Percentiles rank a stretch among this genome's conserved stretches.
Evolutionary conservation across 176 grass and related monocot species (phyloP).

Genomic region (Oryza brachyantha): DNA sequence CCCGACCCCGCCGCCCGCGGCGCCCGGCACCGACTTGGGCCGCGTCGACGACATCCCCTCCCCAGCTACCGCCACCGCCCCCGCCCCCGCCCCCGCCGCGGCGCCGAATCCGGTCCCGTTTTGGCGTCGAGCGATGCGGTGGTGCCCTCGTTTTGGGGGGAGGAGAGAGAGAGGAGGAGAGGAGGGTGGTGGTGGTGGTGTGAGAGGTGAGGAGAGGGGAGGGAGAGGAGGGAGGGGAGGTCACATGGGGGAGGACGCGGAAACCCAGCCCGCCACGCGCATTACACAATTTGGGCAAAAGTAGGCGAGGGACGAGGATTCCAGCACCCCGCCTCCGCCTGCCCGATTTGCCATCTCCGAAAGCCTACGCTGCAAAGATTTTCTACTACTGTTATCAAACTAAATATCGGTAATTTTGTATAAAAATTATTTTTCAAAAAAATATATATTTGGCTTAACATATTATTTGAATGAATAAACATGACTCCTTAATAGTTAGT

Average conservation of each 20-base stretch:
- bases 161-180: neutral
- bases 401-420: too few species aligned
- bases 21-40: slow-evolving; percentile 27
- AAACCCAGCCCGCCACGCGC: slow-evolving; percentile 59
- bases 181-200: slow-evolving; percentile 7
- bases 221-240: neutral
- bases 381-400: too few species aligned
- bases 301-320: neutral
- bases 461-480: too few species aligned
- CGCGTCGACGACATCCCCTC: slow-evolving; percentile 48
- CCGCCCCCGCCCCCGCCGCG: neutral
- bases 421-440: too few species aligned
- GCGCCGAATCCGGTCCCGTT: slow-evolving; percentile 18
- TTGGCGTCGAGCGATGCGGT: slow-evolving; percentile 6
- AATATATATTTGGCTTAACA: too few species aligned
- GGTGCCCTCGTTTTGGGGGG: slow-evolving; percentile 10
- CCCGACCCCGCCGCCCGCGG: neutral
- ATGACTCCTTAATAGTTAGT: too few species aligned
- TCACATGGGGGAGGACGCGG: slow-evolving; percentile 52
- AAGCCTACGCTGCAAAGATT: too few species aligned
- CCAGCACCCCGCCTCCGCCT: neutral
- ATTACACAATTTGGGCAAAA: slow-evolving; percentile 41
- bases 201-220: neutral
- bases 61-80: neutral
- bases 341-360: neutral